Conservation (phyloP, 177 flowering plant species). For the Vitis hybrid region DNA sequence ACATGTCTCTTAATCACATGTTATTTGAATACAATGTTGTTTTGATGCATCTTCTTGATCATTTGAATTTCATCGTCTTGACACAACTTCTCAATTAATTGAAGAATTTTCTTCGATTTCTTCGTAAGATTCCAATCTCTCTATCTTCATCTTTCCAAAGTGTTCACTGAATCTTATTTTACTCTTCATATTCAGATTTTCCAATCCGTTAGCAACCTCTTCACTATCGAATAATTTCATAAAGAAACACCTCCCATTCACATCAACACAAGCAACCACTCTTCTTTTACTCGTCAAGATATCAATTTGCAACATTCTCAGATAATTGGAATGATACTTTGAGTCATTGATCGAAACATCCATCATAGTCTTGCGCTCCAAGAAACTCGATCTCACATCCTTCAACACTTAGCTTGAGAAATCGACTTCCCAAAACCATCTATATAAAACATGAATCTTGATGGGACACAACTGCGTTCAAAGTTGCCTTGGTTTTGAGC, state of each 20-base stretch:
- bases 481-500: slow-evolving; percentile 42
- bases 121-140: too few relatives aligned
- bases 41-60: too few relatives aligned
- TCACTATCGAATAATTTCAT: slow-evolving; percentile 30
- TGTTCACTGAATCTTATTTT: slow-evolving; percentile 21
- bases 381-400: slow-evolving; percentile 26
- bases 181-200: slow-evolving; percentile 22
- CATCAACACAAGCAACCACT: slow-evolving; percentile 72
- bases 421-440: slow-evolving; percentile 40
- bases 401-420: slow-evolving; percentile 29
- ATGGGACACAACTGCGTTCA: slow-evolving; percentile 33
- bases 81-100: too few relatives aligned
- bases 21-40: too few relatives aligned
- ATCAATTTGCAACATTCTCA: slow-evolving; percentile 51
- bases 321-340: slow-evolving; percentile 42
- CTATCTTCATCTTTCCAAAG: slow-evolving; percentile 18
- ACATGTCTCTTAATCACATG: too few relatives aligned
- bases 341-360: slow-evolving; percentile 27
- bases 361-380: slow-evolving; percentile 26
- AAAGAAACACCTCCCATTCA: slow-evolving; percentile 45
- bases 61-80: too few relatives aligned
- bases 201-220: background rate
- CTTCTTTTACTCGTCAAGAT: slow-evolving; percentile 25
- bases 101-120: too few relatives aligned
- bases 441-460: slow-evolving; percentile 39